phyloP scores from a whole-genome alignment of 2,329 filamentous ascomycete genomes.

The Daldinia sp. region DNA sequence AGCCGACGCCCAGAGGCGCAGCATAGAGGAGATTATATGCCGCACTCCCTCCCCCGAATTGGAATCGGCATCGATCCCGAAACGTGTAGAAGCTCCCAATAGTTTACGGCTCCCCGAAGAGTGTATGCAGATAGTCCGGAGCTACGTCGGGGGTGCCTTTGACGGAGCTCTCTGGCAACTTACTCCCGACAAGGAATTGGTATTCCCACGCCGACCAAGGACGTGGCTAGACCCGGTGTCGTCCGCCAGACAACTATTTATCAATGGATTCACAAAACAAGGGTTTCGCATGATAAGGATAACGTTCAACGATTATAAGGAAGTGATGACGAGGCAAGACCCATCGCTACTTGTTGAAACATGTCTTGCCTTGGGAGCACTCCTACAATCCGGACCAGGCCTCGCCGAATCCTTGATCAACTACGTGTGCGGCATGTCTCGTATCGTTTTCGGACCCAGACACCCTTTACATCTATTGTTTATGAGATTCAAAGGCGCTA shows the following conservation, averaged over 20 bases:
- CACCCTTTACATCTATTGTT: conserved; percentile 33
- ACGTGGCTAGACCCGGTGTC: conserved; percentile 36
- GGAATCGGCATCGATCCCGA: background rate
- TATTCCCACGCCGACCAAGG: conserved; percentile 19
- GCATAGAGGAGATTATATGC: conserved; percentile 29
- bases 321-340: conserved; percentile 26
- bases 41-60: conserved; percentile 32
- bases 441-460: conserved; percentile 24
- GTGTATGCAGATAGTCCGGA: conserved; percentile 34
- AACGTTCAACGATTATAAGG: conserved; percentile 31
- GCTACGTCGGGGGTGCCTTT: conserved; percentile 32
- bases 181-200: conserved; percentile 17
- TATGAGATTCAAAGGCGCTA: conserved; percentile 1
- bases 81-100: conserved; percentile 33
- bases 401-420: conserved; percentile 24
- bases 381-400: conserved; percentile 24
- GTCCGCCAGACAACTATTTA: conserved; percentile 27
- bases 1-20: conserved; percentile 4
- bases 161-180: conserved; percentile 21
- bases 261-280: conserved; percentile 26
- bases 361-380: conserved; percentile 26
- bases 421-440: conserved; percentile 26
- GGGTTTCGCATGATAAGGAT: conserved; percentile 33
- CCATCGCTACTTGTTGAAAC: conserved; percentile 36
- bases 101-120: conserved; percentile 34